phyloP scores from a whole-genome alignment of 2,329 filamentous ascomycete genomes.

The Blastomyces emzantsi region DNA sequence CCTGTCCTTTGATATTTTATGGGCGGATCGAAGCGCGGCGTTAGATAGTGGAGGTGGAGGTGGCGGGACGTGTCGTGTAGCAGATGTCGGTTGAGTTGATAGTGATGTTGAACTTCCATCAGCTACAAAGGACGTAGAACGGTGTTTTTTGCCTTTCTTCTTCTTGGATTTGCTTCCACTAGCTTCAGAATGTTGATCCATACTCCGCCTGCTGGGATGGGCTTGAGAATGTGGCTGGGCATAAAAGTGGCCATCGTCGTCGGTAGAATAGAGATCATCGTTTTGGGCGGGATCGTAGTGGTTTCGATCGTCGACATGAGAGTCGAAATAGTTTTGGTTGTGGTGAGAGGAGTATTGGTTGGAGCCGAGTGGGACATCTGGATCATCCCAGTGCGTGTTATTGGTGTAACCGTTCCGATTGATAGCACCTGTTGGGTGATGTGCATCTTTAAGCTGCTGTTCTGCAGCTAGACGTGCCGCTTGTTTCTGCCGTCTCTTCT shows the following conservation, averaged over 20 bases:
- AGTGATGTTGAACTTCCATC: constrained; percentile 33
- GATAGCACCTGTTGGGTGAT: constrained; percentile 18
- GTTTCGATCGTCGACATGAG: constrained; percentile 27
- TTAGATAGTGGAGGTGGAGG: constrained; percentile 36
- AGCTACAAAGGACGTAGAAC: constrained; percentile 26
- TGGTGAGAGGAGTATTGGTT: constrained; percentile 20
- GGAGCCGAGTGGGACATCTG: not conserved
- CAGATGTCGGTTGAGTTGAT: constrained; percentile 37
- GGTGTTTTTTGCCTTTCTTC: constrained; percentile 34
- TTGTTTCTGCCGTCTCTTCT: constrained; percentile 80
- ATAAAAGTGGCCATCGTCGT: constrained; percentile 40
- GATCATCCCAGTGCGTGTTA: constrained; percentile 15
- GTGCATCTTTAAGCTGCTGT: constrained; percentile 32
- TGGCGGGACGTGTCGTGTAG: constrained; percentile 34
- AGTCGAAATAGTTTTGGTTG: constrained; percentile 23
- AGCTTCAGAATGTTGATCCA: constrained; percentile 19
- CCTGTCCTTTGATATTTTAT: constrained; percentile 59
- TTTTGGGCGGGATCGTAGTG: constrained; percentile 42
- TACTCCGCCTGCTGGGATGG: constrained; percentile 19
- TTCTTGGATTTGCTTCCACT: constrained; percentile 32
- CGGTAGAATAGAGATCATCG: constrained; percentile 48
- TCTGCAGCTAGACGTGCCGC: constrained; percentile 61
- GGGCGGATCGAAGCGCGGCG: constrained; percentile 34
- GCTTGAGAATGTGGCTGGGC: constrained; percentile 21
- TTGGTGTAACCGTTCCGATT: constrained; percentile 32